Evolutionary conservation across 2,329 filamentous ascomycete genomes (phyloP), one percentile per base, ranked within the genome.

Genomic region (Mariannaea elegans): DNA sequence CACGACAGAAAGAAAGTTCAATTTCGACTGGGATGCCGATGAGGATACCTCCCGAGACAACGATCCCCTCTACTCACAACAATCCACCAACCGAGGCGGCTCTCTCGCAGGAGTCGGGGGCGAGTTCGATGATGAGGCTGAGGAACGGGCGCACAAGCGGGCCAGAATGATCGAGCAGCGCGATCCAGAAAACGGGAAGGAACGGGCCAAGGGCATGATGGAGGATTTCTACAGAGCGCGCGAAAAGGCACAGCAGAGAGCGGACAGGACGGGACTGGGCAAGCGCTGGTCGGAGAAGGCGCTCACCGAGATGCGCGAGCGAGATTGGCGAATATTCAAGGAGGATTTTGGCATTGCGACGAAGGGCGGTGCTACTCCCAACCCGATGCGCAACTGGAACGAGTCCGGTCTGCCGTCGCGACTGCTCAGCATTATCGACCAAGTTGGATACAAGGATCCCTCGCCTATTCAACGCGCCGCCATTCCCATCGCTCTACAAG

Each of bases 321-420:
- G 95, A 75, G 95, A 99, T 77, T 99, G 95, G 95, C 92, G 95
- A 73, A 98, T 99, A 70, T 97, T 99, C 87, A 99, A 98, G 79
- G 95, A 98, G 76, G 94, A 99, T 77, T 98, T 97, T 80, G 96
- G 95, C 69, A 99, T 99, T 74, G 85, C 90, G 38, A 97, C 93
- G 8, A 98, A 97, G 76, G 95, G 95, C 58, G 94, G 94, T 41
- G 84, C 85, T 23, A 93, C 98, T 56, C 95, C 95, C 1, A 94
- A 98, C 71, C 95, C 95, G 1, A 98, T 99, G 94, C 93, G 95
- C 48, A 93, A 84, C 68, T 99, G 95, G 95, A 74, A 85, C 45
- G 95, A 99, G 76, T 97, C 94, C 3, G 84, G 84, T 6, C 82
- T 99, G 36, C 94, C 95, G 3, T 84, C 86, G 61, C 84, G 87